phyloP scores from a whole-genome alignment of 441 rosid species.

The Jatropha podagrica region DNA sequence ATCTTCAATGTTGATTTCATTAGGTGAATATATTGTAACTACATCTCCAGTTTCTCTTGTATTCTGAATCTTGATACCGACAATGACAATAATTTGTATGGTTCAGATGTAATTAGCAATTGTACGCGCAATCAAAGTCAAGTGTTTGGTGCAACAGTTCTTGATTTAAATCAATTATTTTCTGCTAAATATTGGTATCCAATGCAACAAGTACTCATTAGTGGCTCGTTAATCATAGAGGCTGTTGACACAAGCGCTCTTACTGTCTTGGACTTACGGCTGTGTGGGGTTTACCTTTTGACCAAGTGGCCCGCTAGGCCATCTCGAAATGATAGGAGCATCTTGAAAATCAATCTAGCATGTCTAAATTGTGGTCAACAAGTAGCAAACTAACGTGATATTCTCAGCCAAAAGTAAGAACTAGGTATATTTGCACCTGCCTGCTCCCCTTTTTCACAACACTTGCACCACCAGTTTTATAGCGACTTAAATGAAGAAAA shows the following conservation, averaged over 20 bases:
- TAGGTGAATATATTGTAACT: background rate
- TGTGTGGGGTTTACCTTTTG: constrained; percentile 8
- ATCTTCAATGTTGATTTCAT: background rate
- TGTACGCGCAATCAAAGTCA: background rate
- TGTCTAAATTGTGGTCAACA: background rate
- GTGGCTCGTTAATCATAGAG: background rate
- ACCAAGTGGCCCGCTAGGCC: constrained; percentile 7
- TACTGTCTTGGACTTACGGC: background rate
- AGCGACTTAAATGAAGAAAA: background rate
- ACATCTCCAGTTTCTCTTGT: background rate
- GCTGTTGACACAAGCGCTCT: background rate
- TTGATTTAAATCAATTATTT: background rate
- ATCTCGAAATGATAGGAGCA: constrained; percentile 12
- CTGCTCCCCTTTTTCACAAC: background rate
- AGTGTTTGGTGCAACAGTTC: background rate
- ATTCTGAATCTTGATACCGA: background rate
- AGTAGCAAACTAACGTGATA: background rate
- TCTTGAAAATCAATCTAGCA: background rate
- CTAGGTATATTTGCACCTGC: background rate
- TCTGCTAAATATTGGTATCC: constrained; percentile 21
- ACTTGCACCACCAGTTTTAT: background rate
- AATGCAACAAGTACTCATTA: background rate
- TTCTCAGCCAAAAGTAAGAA: background rate
- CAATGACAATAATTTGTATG: no score
- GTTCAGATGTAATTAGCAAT: background rate